These are phyloP conservation scores for Kwoniella botswanensis DNA, from an alignment of 768 basidiomycete species.

Conservation along the genomic window DNA sequence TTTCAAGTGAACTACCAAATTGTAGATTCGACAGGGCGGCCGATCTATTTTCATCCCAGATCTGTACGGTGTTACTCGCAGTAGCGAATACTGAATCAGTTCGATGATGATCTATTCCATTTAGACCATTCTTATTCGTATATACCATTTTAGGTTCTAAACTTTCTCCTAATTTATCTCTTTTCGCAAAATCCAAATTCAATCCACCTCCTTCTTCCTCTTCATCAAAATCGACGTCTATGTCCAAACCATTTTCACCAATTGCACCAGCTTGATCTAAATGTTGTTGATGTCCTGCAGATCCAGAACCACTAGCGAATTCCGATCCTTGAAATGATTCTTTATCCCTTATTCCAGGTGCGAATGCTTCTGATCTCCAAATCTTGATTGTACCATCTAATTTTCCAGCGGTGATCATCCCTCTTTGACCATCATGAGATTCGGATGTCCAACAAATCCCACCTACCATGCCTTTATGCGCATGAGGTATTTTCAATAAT, in stretches of 20 bases:
- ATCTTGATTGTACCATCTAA: constrained; percentile 58
- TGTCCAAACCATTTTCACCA: constrained; percentile 43
- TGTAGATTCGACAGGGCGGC: constrained; percentile 83
- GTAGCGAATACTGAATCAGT: constrained; percentile 90
- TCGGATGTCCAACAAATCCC: constrained; percentile 58
- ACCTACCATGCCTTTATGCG: constrained; percentile 58
- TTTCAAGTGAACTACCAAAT: constrained; percentile 85
- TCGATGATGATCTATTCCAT: constrained; percentile 92
- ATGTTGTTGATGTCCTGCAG: constrained; percentile 33
- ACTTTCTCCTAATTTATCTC: constrained; percentile 47
- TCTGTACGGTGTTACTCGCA: constrained; percentile 87
- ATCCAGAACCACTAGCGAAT: constrained; percentile 33
- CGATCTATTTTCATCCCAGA: constrained; percentile 97
- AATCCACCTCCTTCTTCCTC: constrained; percentile 56
- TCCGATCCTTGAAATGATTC: constrained; percentile 54
- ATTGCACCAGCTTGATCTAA: constrained; percentile 54
- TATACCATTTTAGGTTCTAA: constrained; percentile 74
- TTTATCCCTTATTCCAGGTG: constrained; percentile 53
- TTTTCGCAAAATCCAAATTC: constrained; percentile 43
- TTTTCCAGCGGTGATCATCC: constrained; percentile 56
- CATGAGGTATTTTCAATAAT: constrained; percentile 57
- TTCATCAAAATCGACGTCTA: constrained; percentile 51
- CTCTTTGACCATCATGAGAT: constrained; percentile 51
- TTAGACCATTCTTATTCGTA: constrained; percentile 85
- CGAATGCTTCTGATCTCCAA: constrained; percentile 54